These are phyloP conservation scores for Clavaria fumosa DNA, from an alignment of 768 basidiomycete species.

Conservation along the genomic window DNA sequence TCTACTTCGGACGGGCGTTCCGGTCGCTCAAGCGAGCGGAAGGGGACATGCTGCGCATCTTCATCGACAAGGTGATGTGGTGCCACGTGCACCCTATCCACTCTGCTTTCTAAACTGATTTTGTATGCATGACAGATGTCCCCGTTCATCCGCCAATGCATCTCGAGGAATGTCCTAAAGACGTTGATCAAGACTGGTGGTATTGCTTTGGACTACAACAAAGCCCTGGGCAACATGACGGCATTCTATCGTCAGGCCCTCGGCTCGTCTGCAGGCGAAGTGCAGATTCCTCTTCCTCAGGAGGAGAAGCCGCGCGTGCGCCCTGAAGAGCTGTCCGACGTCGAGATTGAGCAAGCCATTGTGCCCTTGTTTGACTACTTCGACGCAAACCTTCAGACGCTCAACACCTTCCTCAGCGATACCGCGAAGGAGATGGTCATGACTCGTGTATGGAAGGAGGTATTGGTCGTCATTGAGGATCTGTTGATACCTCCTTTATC, in stretches of 20 bases:
- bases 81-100: conserved; percentile 3
- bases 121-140: conserved; percentile 50
- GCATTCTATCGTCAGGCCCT: conserved; percentile 72
- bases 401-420: conserved; percentile 78
- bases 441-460: conserved; percentile 91
- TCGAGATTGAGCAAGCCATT: conserved; percentile 90
- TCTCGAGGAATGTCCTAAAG: conserved; percentile 66
- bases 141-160: conserved; percentile 77
- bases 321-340: conserved; percentile 74
- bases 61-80: conserved; percentile 80
- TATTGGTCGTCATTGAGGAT: conserved; percentile 71
- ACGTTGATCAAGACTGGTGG: conserved; percentile 52
- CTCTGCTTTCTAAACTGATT: not conserved
- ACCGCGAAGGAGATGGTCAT: conserved; percentile 85
- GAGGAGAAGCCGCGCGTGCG: conserved; percentile 64
- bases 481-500: conserved; percentile 84
- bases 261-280: conserved; percentile 48
- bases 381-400: conserved; percentile 79
- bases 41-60: conserved; percentile 87
- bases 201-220: conserved; percentile 69
- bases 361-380: conserved; percentile 90
- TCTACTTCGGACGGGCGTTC: conserved; percentile 95
- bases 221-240: conserved; percentile 68
- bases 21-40: conserved; percentile 85
- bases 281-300: conserved; percentile 60